These are phyloP conservation scores for Prillingera fragicola DNA, from an alignment of 1,284 basidiomycete genomes.

Conservation along the genomic window DNA sequence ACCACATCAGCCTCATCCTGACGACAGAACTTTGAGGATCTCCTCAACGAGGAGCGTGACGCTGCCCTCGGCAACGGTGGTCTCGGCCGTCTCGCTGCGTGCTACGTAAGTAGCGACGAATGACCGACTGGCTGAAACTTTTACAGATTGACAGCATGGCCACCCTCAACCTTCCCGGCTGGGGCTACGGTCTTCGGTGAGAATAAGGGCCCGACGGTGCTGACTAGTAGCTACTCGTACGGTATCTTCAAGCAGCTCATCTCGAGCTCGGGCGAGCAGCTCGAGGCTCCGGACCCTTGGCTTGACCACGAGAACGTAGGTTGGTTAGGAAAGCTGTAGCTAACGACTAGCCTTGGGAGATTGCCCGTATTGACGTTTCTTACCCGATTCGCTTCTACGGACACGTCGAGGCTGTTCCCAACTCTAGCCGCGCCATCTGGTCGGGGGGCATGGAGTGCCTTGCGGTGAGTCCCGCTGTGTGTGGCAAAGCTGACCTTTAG, in stretches of 20 bases:
- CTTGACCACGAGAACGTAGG: conserved; percentile 69
- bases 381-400: conserved; percentile 75
- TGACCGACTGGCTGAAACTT: conserved; percentile 13
- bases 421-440: conserved; percentile 64
- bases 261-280: conserved; percentile 64
- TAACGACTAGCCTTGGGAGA: conserved; percentile 60
- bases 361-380: conserved; percentile 73
- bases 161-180: conserved; percentile 72
- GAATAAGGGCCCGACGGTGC: not conserved
- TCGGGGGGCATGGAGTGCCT: conserved; percentile 84
- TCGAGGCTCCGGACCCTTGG: conserved; percentile 92
- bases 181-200: conserved; percentile 76
- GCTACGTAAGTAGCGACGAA: conserved; percentile 58
- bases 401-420: conserved; percentile 61
- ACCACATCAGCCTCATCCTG: not conserved
- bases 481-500: conserved; percentile 1
- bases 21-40: conserved; percentile 63
- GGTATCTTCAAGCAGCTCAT: conserved; percentile 92
- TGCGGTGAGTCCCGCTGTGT: conserved; percentile 49
- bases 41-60: conserved; percentile 79
- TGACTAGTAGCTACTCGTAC: conserved; percentile 60
- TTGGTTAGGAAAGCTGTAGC: not conserved
- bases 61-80: conserved; percentile 78
- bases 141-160: conserved; percentile 51
- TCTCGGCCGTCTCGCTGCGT: conserved; percentile 84